These are phyloP conservation scores for Cladophialophora immunda DNA, from an alignment of 2,329 filamentous ascomycete species.

Conservation along the genomic window DNA sequence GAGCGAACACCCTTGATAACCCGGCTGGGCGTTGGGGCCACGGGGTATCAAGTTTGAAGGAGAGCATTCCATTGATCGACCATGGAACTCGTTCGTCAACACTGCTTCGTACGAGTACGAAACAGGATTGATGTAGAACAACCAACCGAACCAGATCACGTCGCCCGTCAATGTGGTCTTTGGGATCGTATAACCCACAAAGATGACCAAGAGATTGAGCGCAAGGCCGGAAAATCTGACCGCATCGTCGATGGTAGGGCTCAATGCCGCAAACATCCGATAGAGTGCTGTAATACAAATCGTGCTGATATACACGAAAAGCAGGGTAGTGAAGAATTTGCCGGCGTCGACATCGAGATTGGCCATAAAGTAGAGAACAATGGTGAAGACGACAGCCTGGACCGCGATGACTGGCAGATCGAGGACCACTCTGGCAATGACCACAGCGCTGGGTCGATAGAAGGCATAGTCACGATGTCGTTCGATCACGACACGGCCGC, in stretches of 20 bases:
- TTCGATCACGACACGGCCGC: conserved; percentile 73
- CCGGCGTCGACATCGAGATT: conserved; percentile 65
- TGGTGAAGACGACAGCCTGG: conserved; percentile 67
- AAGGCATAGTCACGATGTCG: conserved; percentile 74
- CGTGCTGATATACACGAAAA: conserved; percentile 70
- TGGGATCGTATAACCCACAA: conserved; percentile 73
- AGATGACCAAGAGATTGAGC: conserved; percentile 70
- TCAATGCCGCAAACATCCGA: conserved; percentile 71
- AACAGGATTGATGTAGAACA: conserved; percentile 63
- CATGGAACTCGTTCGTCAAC: conserved; percentile 71
- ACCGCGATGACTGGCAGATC: conserved; percentile 69
- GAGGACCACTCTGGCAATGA: conserved; percentile 67
- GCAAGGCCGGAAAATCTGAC: conserved; percentile 70
- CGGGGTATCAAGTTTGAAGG: conserved; percentile 67
- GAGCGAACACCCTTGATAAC: conserved; percentile 70
- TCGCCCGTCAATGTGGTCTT: conserved; percentile 66
- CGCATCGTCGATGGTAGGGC: conserved; percentile 71
- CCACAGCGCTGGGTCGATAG: conserved; percentile 73
- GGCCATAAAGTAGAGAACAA: conserved; percentile 73
- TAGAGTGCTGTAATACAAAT: conserved; percentile 71
- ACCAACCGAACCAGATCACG: conserved; percentile 74
- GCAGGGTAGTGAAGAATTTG: conserved; percentile 72
- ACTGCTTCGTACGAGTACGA: conserved; percentile 73
- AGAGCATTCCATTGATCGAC: conserved; percentile 65
- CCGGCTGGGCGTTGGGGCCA: conserved; percentile 63